phyloP scores from a whole-genome alignment of 2,329 filamentous ascomycete genomes.

The Ascosphaera aggregata region DNA sequence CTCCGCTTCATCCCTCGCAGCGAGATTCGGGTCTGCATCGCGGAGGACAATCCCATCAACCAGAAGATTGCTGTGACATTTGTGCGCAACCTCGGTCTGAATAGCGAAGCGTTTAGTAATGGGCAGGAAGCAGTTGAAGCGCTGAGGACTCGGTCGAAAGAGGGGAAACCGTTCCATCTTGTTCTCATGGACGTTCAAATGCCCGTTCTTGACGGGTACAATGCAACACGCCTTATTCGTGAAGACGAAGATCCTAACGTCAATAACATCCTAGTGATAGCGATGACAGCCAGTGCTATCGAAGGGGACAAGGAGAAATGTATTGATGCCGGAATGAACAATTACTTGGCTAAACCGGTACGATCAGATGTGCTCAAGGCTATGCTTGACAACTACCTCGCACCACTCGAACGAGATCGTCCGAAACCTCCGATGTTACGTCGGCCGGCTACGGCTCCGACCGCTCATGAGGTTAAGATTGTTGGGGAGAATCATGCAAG shows the following conservation, averaged over 20 bases:
- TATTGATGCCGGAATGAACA: slow-evolving; percentile 90
- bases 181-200: slow-evolving; percentile 95
- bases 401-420: slow-evolving; percentile 19
- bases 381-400: slow-evolving; percentile 50
- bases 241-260: slow-evolving; percentile 55
- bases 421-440: not conserved
- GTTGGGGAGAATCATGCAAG: not conserved
- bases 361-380: slow-evolving; percentile 64
- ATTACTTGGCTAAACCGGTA: slow-evolving; percentile 92
- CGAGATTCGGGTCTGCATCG: slow-evolving; percentile 70
- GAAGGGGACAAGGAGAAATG: slow-evolving; percentile 90
- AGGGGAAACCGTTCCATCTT: slow-evolving; percentile 62
- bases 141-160: slow-evolving; percentile 45
- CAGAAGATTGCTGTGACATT: slow-evolving; percentile 87
- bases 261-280: slow-evolving; percentile 70
- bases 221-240: slow-evolving; percentile 65
- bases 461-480: not conserved
- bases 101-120: slow-evolving; percentile 74
- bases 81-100: slow-evolving; percentile 63
- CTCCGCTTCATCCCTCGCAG: slow-evolving; percentile 52
- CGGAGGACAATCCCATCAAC: slow-evolving; percentile 88
- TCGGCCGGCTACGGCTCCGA: not conserved
- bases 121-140: slow-evolving; percentile 74
- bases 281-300: slow-evolving; percentile 91
- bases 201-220: slow-evolving; percentile 81